Evolutionary conservation across 768 basidiomycete genomes (phyloP).

Genomic region (Sporobolomyces phaffii): DNA sequence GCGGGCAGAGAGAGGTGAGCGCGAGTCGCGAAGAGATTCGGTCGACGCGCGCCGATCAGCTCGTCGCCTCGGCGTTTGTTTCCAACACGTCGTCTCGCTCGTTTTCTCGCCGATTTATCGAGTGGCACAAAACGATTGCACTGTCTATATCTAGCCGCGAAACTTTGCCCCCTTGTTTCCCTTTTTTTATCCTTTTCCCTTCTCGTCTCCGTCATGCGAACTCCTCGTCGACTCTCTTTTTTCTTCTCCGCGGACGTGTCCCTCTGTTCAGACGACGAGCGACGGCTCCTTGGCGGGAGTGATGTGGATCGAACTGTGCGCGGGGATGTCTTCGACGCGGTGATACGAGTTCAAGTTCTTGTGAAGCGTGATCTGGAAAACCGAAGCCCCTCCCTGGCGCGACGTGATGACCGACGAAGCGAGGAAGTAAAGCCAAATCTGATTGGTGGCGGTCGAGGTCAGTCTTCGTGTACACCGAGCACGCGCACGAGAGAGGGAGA

Average conservation of each 20-base stretch:
- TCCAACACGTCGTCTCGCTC: too few species aligned
- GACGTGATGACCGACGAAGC: conserved; percentile 80
- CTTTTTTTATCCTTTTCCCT: not conserved
- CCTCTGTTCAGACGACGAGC: too few species aligned
- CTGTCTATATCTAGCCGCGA: not conserved
- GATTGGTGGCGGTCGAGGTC: not conserved
- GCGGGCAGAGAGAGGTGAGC: too few species aligned
- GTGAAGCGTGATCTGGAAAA: conserved; percentile 88
- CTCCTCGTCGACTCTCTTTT: too few species aligned
- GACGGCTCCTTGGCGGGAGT: conserved; percentile 24
- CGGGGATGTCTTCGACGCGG: conserved; percentile 74
- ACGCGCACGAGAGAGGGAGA: not conserved
- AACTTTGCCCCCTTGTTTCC: not conserved
- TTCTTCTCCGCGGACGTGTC: too few species aligned
- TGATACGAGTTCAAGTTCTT: conserved; percentile 97
- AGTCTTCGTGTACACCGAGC: not conserved
- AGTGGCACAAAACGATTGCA: too few species aligned
- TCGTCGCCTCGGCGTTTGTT: too few species aligned
- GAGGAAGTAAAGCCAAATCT: conserved; percentile 91
- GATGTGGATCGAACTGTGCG: conserved; percentile 52
- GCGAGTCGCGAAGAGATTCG: too few species aligned
- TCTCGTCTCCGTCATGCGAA: not conserved
- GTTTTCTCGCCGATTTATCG: too few species aligned
- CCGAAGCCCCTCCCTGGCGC: conserved; percentile 79
- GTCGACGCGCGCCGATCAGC: too few species aligned